phyloP scores from a whole-genome alignment of 1,284 basidiomycete genomes.

The Tilletia setariae region DNA sequence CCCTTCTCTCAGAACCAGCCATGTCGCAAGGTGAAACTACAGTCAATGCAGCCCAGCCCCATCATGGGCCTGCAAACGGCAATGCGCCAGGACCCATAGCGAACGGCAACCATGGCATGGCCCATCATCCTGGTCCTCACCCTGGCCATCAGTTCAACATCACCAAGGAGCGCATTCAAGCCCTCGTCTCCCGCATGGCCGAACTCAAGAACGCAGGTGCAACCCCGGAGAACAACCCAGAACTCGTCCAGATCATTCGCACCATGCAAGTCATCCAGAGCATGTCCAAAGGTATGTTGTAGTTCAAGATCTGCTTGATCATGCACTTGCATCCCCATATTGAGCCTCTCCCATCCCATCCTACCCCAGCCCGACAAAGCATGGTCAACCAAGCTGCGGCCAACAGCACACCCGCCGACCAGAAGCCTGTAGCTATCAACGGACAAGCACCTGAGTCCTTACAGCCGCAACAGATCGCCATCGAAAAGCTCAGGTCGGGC shows the following conservation, averaged over 20 bases:
- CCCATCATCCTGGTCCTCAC: neutral
- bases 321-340: neutral
- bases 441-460: no score
- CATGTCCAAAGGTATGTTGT: neutral
- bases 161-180: neutral
- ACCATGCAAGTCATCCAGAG: neutral
- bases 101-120: neutral
- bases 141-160: neutral
- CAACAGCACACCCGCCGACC: neutral
- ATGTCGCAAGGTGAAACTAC: neutral
- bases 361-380: neutral
- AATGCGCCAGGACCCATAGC: neutral
- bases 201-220: neutral
- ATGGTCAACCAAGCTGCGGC: neutral
- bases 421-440: no score
- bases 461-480: neutral
- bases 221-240: neutral
- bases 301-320: neutral
- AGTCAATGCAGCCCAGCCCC: neutral
- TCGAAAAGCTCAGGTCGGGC: slow-evolving; percentile 8
- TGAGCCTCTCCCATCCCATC: neutral
- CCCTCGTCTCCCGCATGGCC: slow-evolving; percentile 1
- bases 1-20: neutral
- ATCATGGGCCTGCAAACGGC: neutral
- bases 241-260: slow-evolving; percentile 8